Conservation (phyloP, 148 eudicot genomes). For the Camellia lanceoleosa region DNA sequence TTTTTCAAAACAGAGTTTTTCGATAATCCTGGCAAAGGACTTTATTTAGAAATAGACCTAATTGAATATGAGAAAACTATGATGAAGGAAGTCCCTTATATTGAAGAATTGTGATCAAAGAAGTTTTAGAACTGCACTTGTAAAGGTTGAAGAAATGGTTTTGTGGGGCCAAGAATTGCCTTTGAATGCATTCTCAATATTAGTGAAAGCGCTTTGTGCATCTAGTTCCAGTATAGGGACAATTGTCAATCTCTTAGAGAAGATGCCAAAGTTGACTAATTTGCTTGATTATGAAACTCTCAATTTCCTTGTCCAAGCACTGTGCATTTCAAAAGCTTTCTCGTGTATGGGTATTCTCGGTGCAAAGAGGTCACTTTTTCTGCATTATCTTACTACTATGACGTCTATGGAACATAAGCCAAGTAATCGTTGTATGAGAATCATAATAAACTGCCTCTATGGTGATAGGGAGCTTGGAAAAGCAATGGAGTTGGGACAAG, state of each 20-base stretch:
- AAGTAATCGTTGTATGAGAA: conserved; percentile 53
- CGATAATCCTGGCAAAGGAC: too few relatives aligned
- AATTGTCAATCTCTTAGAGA: conserved; percentile 34
- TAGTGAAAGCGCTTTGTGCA: conserved; percentile 27
- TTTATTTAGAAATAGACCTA: too few relatives aligned
- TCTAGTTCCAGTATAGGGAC: conserved; percentile 19
- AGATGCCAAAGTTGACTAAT: conserved; percentile 15
- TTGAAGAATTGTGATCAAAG: too few relatives aligned
- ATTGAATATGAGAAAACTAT: too few relatives aligned
- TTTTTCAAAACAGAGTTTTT: too few relatives aligned
- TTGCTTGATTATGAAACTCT: conserved; percentile 26
- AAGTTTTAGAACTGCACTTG: too few relatives aligned
- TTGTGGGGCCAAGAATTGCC: conserved; percentile 59
- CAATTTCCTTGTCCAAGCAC: conserved; percentile 40
- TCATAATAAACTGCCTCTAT: conserved; percentile 36
- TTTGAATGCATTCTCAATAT: conserved; percentile 31
- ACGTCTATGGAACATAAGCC: conserved; percentile 41
- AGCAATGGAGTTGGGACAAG: conserved; percentile 50
- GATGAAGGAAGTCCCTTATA: too few relatives aligned
- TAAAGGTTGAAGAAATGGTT: too few relatives aligned
- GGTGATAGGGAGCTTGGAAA: conserved; percentile 36
- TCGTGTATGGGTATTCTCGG: conserved; percentile 42
- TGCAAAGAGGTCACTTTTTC: conserved; percentile 31
- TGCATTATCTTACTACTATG: conserved; percentile 39
- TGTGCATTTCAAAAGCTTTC: conserved; percentile 31